These are phyloP conservation scores for Starmerella sirachaensis DNA, from an alignment of 805 yeast genomes.

Conservation along the genomic window DNA sequence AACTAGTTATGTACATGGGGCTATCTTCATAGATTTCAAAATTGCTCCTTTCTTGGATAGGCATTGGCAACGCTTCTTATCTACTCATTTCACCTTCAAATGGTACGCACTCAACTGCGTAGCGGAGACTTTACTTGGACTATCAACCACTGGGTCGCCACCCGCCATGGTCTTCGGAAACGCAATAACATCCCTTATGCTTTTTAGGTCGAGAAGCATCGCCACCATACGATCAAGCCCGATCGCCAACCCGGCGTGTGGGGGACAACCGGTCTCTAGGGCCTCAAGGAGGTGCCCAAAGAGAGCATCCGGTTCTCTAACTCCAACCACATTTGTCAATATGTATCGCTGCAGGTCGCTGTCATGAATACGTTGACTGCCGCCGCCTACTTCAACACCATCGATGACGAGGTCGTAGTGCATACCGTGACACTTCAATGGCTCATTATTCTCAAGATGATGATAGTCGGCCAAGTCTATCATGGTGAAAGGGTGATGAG, in stretches of 20 bases:
- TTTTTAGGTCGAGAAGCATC: slow-evolving; percentile 63
- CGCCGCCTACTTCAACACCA: slow-evolving; percentile 96
- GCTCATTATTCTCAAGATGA: slow-evolving; percentile 36
- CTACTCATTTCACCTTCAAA: too few species aligned
- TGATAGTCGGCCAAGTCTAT: slow-evolving; percentile 57
- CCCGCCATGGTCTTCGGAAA: slow-evolving; percentile 92
- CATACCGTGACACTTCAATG: slow-evolving; percentile 64
- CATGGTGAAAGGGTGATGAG: slow-evolving; percentile 99
- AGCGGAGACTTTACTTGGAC: slow-evolving; percentile 55
- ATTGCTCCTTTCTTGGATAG: not conserved
- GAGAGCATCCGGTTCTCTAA: slow-evolving; percentile 43
- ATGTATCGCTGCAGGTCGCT: slow-evolving; percentile 62
- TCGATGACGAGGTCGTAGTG: slow-evolving; percentile 90
- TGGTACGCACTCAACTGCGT: slow-evolving; percentile 44
- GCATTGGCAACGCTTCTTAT: too few species aligned
- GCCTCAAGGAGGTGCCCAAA: slow-evolving; percentile 84
- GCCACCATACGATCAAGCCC: slow-evolving; percentile 93
- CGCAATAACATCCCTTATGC: slow-evolving; percentile 87
- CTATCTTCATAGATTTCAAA: too few species aligned
- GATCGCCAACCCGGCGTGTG: slow-evolving; percentile 94
- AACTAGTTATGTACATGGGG: not conserved
- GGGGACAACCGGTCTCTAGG: slow-evolving; percentile 86
- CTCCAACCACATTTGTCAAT: slow-evolving; percentile 50
- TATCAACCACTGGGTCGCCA: slow-evolving; percentile 71
- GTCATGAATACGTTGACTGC: slow-evolving; percentile 90